These are phyloP conservation scores for baker's yeast (Saccharomyces cerevisiae) DNA, from an alignment of 805 yeast species.

Conservation along the genomic window DNA sequence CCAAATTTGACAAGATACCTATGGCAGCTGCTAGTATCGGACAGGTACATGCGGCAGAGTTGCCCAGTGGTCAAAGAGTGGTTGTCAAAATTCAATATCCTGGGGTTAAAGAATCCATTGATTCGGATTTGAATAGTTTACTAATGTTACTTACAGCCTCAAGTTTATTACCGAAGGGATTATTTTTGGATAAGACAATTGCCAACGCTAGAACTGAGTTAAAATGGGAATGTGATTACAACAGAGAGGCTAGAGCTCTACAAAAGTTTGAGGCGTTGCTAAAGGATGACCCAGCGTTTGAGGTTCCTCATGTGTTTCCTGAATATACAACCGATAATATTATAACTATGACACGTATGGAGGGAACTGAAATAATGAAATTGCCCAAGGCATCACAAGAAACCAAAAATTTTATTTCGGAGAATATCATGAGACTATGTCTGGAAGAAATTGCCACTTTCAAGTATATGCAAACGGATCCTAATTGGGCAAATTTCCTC, in stretches of 20 bases:
- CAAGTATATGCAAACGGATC: conserved; percentile 96
- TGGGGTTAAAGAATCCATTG: conserved; percentile 89
- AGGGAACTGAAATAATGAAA: conserved; percentile 74
- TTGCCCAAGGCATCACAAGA: conserved; percentile 50
- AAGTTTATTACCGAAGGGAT: conserved; percentile 78
- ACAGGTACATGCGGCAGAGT: conserved; percentile 82
- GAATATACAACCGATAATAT: conserved; percentile 74
- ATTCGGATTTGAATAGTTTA: conserved; percentile 84
- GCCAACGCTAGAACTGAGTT: conserved; percentile 89
- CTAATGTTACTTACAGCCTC: conserved; percentile 79
- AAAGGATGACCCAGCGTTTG: conserved; percentile 52
- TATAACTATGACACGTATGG: conserved; percentile 81
- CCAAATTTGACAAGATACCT: conserved; percentile 76
- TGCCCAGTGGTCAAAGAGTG: conserved; percentile 59
- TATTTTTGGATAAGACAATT: conserved; percentile 83
- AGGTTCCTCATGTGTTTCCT: conserved; percentile 73
- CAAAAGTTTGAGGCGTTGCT: conserved; percentile 58
- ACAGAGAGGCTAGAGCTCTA: conserved; percentile 76
- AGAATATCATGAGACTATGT: conserved; percentile 79
- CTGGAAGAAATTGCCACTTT: conserved; percentile 75
- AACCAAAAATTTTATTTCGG: conserved; percentile 71
- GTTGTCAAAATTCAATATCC: conserved; percentile 97
- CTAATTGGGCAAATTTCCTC: conserved; percentile 96
- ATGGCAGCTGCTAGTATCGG: conserved; percentile 97
- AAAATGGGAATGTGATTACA: conserved; percentile 96